phyloP scores from a whole-genome alignment of 306 rosid species.

The Alnus glutinosa region DNA sequence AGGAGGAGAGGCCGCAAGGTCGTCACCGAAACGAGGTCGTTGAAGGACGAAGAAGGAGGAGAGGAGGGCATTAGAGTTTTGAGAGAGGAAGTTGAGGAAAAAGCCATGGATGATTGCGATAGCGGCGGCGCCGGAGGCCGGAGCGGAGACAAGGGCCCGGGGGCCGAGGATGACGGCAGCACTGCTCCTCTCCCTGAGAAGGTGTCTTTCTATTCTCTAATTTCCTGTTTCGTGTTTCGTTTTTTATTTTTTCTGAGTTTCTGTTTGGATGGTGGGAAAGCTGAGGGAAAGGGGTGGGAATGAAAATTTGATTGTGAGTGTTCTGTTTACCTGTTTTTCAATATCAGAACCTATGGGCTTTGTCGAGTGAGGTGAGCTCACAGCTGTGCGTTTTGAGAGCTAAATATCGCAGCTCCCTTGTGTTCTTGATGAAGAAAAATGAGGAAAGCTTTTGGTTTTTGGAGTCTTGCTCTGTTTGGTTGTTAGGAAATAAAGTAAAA shows the following conservation, averaged over 20 bases:
- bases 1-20: constrained; percentile 12
- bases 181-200: constrained; percentile 83
- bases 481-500: too few relatives aligned
- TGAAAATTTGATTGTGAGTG: background rate
- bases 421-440: too few relatives aligned
- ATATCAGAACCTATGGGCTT: background rate
- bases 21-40: constrained; percentile 26
- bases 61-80: constrained; percentile 33
- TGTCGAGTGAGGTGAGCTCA: background rate
- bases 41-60: constrained; percentile 24
- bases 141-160: constrained; percentile 67
- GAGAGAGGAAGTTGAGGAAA: constrained; percentile 26
- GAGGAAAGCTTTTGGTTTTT: too few relatives aligned
- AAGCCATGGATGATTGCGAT: constrained; percentile 72
- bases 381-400: background rate
- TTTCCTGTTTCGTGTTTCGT: background rate
- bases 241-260: background rate
- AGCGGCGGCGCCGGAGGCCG: constrained; percentile 66
- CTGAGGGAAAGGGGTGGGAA: background rate
- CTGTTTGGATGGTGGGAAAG: constrained; percentile 3
- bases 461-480: too few relatives aligned
- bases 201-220: constrained; percentile 39
- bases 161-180: constrained; percentile 68
- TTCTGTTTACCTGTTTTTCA: background rate
- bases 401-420: too few relatives aligned